Percentiles rank a stretch among this genome's conserved stretches.
These are phyloP conservation scores for Daedaleopsis sinensis DNA, from an alignment of 768 basidiomycete species.

Conservation along the genomic window DNA sequence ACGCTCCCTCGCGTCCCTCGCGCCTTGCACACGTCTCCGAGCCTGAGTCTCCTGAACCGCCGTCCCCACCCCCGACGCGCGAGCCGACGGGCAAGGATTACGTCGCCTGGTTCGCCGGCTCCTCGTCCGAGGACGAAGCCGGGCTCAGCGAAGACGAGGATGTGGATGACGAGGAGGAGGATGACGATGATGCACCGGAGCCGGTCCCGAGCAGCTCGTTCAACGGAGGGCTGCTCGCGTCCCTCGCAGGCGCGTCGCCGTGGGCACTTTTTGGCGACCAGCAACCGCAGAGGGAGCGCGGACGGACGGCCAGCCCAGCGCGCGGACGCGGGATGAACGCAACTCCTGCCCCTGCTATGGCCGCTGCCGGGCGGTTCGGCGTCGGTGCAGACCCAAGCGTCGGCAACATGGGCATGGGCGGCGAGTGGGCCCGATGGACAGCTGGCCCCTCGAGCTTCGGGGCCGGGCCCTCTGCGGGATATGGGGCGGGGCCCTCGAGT, in stretches of 20 bases:
- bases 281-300: conserved; percentile 7
- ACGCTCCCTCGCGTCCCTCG: conserved; percentile 14
- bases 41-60: conserved; percentile 17
- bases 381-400: background rate
- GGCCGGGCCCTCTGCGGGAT: background rate
- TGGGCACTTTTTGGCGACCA: conserved; percentile 18
- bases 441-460: background rate
- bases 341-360: conserved; percentile 6
- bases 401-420: background rate
- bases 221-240: conserved; percentile 10
- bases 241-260: conserved; percentile 15
- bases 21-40: conserved; percentile 16
- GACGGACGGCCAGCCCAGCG: conserved; percentile 14
- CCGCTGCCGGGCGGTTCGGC: conserved; percentile 2
- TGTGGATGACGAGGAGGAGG: conserved; percentile 10
- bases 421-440: background rate
- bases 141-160: conserved; percentile 12
- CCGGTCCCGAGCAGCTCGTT: background rate
- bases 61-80: conserved; percentile 10
- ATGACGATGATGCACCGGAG: background rate
- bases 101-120: conserved; percentile 20
- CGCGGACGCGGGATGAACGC: conserved; percentile 12
- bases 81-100: conserved; percentile 15
- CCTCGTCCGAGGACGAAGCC: conserved; percentile 18
- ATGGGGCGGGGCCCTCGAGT: conserved; percentile 3